Percentiles rank a stretch among this genome's conserved stretches.
Conservation (phyloP, 2,329 filamentous ascomycete species). For the Fusarium piperis region DNA sequence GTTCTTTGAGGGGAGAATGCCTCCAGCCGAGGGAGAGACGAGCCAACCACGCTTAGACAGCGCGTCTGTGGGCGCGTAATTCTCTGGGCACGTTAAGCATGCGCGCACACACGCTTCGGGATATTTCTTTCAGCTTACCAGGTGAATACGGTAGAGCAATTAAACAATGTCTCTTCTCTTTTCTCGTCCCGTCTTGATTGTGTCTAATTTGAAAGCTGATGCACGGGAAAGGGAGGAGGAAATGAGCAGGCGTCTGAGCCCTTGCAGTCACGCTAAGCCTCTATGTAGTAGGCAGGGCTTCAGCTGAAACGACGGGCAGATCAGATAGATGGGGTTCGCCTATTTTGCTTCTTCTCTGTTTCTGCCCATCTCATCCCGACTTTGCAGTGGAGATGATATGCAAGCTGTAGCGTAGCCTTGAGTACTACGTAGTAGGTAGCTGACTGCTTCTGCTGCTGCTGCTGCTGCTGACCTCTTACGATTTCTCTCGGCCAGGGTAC, state of each 20-base stretch:
- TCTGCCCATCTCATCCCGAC: neutral
- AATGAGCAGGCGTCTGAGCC: constrained; percentile 23
- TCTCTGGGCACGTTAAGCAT: neutral
- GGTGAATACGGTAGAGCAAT: neutral
- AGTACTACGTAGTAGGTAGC: no score
- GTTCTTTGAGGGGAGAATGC: neutral
- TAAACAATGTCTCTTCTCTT: neutral
- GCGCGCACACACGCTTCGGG: neutral
- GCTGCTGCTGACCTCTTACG: constrained; percentile 7
- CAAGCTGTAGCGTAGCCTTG: neutral
- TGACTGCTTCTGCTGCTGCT: neutral
- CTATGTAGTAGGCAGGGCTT: neutral
- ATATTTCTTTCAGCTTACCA: neutral
- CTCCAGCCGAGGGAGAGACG: neutral
- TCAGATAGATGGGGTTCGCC: neutral
- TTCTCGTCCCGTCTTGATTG: neutral
- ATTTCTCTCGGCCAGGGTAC: neutral
- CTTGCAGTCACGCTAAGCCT: constrained; percentile 20
- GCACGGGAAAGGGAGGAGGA: constrained; percentile 12
- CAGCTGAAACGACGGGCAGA: constrained; percentile 22
- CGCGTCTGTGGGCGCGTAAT: constrained; percentile 34
- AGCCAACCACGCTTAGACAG: constrained; percentile 15
- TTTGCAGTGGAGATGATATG: constrained; percentile 12
- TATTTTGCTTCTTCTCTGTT: neutral
- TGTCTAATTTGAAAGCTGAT: neutral